These are phyloP conservation scores for Globisporangium barbulae DNA, from an alignment of 352 stramenopile species.

Conservation along the genomic window DNA sequence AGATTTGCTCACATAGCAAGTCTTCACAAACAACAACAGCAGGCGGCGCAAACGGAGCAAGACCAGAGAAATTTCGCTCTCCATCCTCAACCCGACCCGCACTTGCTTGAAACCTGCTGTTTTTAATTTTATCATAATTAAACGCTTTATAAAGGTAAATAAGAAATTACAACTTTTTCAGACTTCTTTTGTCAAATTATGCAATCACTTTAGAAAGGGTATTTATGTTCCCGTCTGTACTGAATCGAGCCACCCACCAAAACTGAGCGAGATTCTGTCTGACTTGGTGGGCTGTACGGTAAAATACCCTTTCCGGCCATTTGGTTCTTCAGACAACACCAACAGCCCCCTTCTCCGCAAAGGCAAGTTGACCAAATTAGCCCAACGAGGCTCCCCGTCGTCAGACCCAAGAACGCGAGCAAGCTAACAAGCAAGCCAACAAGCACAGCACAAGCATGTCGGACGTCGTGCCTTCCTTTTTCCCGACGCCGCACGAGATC, in stretches of 20 bases:
- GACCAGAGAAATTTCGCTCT: constrained; percentile 5
- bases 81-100: constrained; percentile 4
- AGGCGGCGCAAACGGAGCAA: not conserved
- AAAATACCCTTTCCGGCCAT: not conserved
- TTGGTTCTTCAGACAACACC: not conserved
- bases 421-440: constrained; percentile 1
- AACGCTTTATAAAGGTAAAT: not conserved
- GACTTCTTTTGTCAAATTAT: not conserved
- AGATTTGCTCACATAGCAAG: not conserved
- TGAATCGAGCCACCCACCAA: not conserved
- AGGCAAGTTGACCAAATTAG: constrained; percentile 11
- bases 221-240: not conserved
- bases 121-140: not conserved
- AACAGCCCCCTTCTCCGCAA: constrained; percentile 1
- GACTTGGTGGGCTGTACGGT: not conserved
- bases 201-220: not conserved
- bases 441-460: constrained; percentile 31
- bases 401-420: not conserved
- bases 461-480: constrained; percentile 69
- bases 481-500: constrained; percentile 77
- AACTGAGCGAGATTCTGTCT: not conserved
- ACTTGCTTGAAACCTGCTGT: not conserved
- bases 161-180: too few relatives aligned
- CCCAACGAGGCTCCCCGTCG: not conserved
- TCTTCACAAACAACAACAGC: not conserved